Evolutionary conservation across 441 rosid species (phyloP), one percentile per base, ranked within the genome.

Genomic region (Francoa sonchifolia): DNA sequence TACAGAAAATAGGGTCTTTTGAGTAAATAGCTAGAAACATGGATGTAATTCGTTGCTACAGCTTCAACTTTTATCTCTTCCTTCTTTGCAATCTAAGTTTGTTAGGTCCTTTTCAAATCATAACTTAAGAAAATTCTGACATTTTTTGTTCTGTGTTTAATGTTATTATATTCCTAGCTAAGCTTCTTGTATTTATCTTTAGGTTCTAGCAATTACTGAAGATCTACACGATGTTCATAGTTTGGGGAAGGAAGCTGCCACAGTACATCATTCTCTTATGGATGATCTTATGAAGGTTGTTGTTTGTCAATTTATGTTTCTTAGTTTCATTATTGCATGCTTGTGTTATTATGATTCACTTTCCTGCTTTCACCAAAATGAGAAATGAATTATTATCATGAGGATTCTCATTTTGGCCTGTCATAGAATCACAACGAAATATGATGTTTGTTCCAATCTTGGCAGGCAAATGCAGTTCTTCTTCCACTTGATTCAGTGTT

Each of bases 201-300:
- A 89, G 96, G 92, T 89, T 61, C 73, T 85, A 61, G 89, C 92
- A 45, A 79, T 82, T 53, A 84, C 95, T 30, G 92, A 76, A 61
- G 95, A 81, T 66, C 73, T 89, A 66, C 92, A 77, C 49, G 98
- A 82, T 51, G 92, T 89, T 59, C 74, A 85, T 66, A 72, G 71
- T 39, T 58, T 82, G 60, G 98, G 95, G 56, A 84, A 76, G 77
- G 95, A 84, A 64, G 94, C 92, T 73, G 74, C 76, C 55, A 63
- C 77, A 28, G 55, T 74, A 47, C 84, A 85, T 35, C 65, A 34
- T 57, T 75, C 89, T 57, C 86, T 89, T 44, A 71, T 77, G 81
- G 86, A 75, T 38, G 77, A 73, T 54, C 86, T 89, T 59, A 69
- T 74, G 23, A 85, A 89, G 98, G 98, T 89, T 54, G 43, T 11